phyloP scores from a whole-genome alignment of 2,329 filamentous ascomycete species.

The Huntiella omanensis region DNA sequence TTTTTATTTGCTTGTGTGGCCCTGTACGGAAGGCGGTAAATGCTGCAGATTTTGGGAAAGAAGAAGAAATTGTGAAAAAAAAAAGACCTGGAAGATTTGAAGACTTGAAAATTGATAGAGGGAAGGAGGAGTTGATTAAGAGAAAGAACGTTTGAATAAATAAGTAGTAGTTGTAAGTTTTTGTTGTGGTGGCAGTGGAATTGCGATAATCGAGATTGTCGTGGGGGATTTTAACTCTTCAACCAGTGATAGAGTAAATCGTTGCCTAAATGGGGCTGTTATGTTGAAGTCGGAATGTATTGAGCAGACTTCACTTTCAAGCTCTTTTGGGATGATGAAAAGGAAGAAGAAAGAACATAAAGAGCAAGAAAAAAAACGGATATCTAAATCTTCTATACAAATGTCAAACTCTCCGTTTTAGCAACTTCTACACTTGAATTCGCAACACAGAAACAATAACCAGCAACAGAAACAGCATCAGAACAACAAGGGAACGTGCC shows the following conservation, averaged over 20 bases:
- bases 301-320: too few species aligned
- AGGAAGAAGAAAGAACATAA: too few species aligned
- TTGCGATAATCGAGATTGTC: background rate
- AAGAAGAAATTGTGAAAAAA: background rate
- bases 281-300: background rate
- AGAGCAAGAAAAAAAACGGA: too few species aligned
- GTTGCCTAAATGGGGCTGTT: background rate
- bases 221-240: background rate
- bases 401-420: too few species aligned
- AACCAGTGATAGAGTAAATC: constrained; percentile 10
- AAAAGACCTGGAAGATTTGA: background rate
- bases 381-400: too few species aligned
- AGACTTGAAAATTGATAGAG: background rate
- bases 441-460: too few species aligned
- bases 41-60: background rate
- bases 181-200: background rate
- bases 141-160: background rate
- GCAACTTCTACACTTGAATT: too few species aligned
- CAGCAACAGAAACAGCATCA: too few species aligned
- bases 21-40: background rate
- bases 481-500: background rate
- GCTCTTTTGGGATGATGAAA: too few species aligned
- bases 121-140: background rate
- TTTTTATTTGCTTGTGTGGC: background rate
- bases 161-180: background rate